Evolutionary conservation across 176 grass and related monocot species (phyloP).

Genomic region (Zea luxurians): DNA sequence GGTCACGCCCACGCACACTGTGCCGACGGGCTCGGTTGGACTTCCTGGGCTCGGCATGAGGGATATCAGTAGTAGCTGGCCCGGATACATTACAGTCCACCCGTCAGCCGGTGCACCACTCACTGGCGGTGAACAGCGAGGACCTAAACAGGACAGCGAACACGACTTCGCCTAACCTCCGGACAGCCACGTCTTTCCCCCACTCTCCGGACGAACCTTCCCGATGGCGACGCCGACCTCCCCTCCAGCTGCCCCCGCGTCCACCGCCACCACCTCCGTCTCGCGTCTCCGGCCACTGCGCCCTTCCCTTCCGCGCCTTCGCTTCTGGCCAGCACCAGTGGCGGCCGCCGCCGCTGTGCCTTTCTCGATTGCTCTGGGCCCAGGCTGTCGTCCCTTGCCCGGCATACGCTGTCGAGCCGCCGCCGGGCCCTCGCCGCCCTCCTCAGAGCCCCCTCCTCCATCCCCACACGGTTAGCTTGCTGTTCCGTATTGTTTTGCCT

Average conservation of each 20-base stretch:
- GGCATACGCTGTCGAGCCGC: constrained; percentile 29
- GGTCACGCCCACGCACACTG: no score
- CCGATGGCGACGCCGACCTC: constrained; percentile 36
- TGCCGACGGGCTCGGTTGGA: no score
- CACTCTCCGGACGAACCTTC: not conserved
- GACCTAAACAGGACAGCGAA: not conserved
- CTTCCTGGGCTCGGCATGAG: no score
- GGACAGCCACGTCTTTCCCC: not conserved
- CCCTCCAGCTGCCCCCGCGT: not conserved
- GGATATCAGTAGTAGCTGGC: no score
- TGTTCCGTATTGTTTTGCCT: not conserved
- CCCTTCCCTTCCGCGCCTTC: constrained; percentile 7
- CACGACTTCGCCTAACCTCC: not conserved
- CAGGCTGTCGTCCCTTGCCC: constrained; percentile 4
- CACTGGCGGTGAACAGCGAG: not conserved
- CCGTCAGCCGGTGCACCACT: no score
- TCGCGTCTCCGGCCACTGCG: constrained; percentile 1
- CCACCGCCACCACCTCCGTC: not conserved
- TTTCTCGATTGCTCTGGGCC: constrained; percentile 11
- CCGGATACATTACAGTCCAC: no score
- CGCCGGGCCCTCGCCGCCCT: constrained; percentile 43
- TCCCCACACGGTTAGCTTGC: constrained; percentile 33
- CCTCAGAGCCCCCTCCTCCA: constrained; percentile 41
- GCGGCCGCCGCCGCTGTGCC: not conserved
- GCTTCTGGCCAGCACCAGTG: constrained; percentile 16